A percentile compares a stretch with the other conserved stretches of the same genome.
Conservation (phyloP, 441 rosid genomes). For the Oxalis stricta region DNA sequence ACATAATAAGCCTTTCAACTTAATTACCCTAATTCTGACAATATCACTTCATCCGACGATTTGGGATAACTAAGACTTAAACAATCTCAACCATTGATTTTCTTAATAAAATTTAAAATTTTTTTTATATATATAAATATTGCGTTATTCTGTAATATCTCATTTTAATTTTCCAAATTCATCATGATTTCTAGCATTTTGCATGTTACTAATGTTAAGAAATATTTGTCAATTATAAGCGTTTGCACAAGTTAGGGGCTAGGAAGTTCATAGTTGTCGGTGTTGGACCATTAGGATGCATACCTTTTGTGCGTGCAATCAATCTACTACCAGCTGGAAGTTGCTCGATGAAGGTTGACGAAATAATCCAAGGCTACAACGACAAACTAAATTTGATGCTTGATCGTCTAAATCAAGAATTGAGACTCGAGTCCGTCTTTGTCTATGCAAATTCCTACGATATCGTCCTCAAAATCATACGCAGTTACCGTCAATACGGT, state of each 20-base stretch:
- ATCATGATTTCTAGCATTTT: too few relatives aligned
- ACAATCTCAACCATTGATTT: too few relatives aligned
- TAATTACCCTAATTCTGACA: too few relatives aligned
- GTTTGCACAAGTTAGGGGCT: constrained; percentile 33
- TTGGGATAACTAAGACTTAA: too few relatives aligned
- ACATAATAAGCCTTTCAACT: too few relatives aligned
- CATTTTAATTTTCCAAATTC: background rate
- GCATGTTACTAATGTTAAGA: background rate
- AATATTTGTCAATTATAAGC: constrained; percentile 4
- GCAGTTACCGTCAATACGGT: constrained; percentile 31
- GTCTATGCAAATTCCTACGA: constrained; percentile 36
- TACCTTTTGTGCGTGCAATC: constrained; percentile 42
- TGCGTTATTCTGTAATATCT: too few relatives aligned
- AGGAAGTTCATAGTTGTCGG: constrained; percentile 37
- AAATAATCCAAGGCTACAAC: constrained; percentile 26
- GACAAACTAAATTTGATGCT: constrained; percentile 21
- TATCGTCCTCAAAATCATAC: constrained; percentile 22
- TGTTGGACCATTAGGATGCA: constrained; percentile 50
- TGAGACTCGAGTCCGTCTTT: constrained; percentile 22
- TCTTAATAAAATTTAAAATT: too few relatives aligned
- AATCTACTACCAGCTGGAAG: constrained; percentile 19
- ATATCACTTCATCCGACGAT: too few relatives aligned
- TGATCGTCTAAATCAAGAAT: constrained; percentile 14
- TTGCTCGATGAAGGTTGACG: constrained; percentile 34
- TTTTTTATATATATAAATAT: too few relatives aligned